phyloP scores from a whole-genome alignment of 78 protist species.

The Cavenderia fasciculata region DNA sequence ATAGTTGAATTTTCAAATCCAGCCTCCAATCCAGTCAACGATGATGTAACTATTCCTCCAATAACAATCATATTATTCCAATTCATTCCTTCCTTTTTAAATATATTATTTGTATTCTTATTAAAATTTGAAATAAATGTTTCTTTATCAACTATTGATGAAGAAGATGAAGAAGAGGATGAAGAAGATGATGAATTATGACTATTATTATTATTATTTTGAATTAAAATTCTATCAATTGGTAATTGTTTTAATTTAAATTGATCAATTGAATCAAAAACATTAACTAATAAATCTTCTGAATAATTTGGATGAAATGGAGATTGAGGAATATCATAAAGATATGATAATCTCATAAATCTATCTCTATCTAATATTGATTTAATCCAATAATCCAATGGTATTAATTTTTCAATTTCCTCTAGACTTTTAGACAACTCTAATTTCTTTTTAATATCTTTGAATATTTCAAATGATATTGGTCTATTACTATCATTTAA shows the following conservation, averaged over 20 bases:
- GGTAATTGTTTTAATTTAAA: background rate
- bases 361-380: background rate
- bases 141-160: background rate
- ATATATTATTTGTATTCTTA: background rate
- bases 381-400: background rate
- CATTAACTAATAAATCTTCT: too few relatives aligned
- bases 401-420: background rate
- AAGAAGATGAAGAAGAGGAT: too few relatives aligned
- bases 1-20: constrained; percentile 6
- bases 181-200: too few relatives aligned
- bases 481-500: constrained; percentile 12
- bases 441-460: too few relatives aligned
- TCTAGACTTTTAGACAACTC: too few relatives aligned
- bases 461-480: too few relatives aligned
- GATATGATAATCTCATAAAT: background rate
- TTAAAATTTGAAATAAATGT: background rate
- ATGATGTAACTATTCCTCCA: constrained; percentile 24
- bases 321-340: background rate
- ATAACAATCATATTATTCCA: background rate
- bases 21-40: background rate
- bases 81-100: background rate
- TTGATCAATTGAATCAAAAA: constrained; percentile 3
- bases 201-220: too few relatives aligned
- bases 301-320: background rate
- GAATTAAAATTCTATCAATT: too few relatives aligned